Percentiles rank a stretch among this genome's conserved stretches.
These are phyloP conservation scores for Zelopaecilomyces penicillatus DNA, from an alignment of 2,329 filamentous ascomycete genomes.

Conservation along the genomic window DNA sequence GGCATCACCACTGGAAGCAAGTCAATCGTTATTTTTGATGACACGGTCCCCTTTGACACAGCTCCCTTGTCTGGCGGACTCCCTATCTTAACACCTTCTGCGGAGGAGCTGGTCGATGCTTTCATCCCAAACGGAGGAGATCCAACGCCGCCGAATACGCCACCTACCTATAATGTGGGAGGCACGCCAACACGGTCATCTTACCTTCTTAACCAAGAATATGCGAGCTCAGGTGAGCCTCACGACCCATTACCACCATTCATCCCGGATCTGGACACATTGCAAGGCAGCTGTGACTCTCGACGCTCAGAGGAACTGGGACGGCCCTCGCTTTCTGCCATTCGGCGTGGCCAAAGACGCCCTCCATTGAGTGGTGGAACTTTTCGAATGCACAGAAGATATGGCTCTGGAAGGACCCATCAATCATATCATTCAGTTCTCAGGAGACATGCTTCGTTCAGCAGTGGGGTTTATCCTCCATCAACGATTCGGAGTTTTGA, in stretches of 20 bases:
- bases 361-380: conserved; percentile 21
- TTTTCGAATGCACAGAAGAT: conserved; percentile 32
- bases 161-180: conserved; percentile 36
- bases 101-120: conserved; percentile 45
- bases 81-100: conserved; percentile 34
- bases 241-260: conserved; percentile 38
- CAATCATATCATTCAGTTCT: conserved; percentile 43
- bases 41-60: conserved; percentile 45
- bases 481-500: conserved; percentile 53
- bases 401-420: conserved; percentile 40
- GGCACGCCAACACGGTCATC: conserved; percentile 48
- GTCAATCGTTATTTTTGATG: conserved; percentile 82
- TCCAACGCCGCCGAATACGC: conserved; percentile 54
- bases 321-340: conserved; percentile 22
- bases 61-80: conserved; percentile 42
- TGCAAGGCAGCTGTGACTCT: conserved; percentile 20
- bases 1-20: conserved; percentile 73
- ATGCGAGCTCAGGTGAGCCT: conserved; percentile 26
- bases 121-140: conserved; percentile 42
- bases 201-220: conserved; percentile 42
- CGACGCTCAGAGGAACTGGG: conserved; percentile 25
- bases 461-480: conserved; percentile 43
- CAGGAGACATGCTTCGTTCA: conserved; percentile 51
- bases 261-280: conserved; percentile 36
- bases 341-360: conserved; percentile 16